Conservation (phyloP, 306 rosid species). For the Trifolium pratense region DNA sequence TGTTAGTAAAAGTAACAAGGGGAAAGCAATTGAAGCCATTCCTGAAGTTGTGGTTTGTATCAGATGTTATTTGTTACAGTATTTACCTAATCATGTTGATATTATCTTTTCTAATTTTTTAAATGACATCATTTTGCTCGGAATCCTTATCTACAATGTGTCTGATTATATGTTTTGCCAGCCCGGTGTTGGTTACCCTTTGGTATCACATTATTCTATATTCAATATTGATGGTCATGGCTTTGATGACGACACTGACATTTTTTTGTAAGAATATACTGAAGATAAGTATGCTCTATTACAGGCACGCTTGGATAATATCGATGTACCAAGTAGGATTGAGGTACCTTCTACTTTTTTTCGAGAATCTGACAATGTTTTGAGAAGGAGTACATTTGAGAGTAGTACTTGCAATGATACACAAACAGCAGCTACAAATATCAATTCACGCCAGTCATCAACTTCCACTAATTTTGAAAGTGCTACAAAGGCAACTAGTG, state of each 20-base stretch:
- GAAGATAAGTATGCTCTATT: neutral
- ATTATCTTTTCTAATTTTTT: constrained; percentile 2
- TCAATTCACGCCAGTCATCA: neutral
- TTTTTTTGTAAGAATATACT: neutral
- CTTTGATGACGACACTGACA: neutral
- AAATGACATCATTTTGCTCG: constrained; percentile 1
- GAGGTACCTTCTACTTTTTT: too few species aligned
- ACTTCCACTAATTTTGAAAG: neutral
- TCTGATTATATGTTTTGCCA: neutral
- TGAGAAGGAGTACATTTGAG: neutral
- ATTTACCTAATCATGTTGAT: constrained; percentile 11
- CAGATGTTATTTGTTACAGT: constrained; percentile 32
- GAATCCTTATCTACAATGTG: neutral
- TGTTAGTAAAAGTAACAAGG: constrained; percentile 54
- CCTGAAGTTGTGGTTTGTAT: constrained; percentile 58
- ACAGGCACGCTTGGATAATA: neutral
- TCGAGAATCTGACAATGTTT: too few species aligned
- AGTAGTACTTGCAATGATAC: neutral
- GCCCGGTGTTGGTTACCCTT: neutral
- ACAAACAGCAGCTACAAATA: neutral
- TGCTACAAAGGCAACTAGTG: neutral
- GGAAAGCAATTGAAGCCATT: constrained; percentile 53
- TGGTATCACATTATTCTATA: neutral
- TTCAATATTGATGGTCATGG: neutral
- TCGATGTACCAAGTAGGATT: too few species aligned